Percentiles rank a stretch among this genome's conserved stretches.
Conservation (phyloP, 1,284 basidiomycete genomes). For the Rhodofomes roseus region DNA sequence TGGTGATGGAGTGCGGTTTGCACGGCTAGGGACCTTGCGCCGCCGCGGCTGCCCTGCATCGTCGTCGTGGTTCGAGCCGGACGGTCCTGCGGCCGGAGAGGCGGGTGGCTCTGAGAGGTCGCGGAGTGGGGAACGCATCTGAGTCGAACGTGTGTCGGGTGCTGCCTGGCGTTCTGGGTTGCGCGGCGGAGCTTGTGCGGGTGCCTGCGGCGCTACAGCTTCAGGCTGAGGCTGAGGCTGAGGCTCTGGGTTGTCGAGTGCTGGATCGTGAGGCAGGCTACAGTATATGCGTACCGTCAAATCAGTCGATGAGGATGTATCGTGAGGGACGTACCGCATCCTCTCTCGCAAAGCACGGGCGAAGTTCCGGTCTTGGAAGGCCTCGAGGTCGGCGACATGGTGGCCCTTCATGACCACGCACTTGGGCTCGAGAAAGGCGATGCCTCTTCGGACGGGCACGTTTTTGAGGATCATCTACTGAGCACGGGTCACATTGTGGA, state of each 20-base stretch:
- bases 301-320: background rate
- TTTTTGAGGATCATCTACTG: slow-evolving; percentile 61
- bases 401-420: slow-evolving; percentile 58
- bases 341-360: slow-evolving; percentile 49
- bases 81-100: slow-evolving; percentile 17
- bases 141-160: background rate
- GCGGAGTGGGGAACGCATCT: slow-evolving; percentile 21
- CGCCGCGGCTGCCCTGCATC: slow-evolving; percentile 44
- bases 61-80: slow-evolving; percentile 29
- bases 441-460: slow-evolving; percentile 56
- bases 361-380: slow-evolving; percentile 49
- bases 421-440: slow-evolving; percentile 64
- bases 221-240: slow-evolving; percentile 7
- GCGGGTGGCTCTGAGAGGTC: slow-evolving; percentile 20
- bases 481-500: background rate
- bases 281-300: background rate
- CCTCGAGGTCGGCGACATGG: slow-evolving; percentile 55
- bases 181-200: slow-evolving; percentile 7
- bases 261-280: slow-evolving; percentile 12
- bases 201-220: background rate
- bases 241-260: slow-evolving; percentile 9
- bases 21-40: slow-evolving; percentile 26
- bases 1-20: slow-evolving; percentile 21
- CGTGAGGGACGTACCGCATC: slow-evolving; percentile 48
- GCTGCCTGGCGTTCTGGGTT: background rate